Base-by-base conservation (phyloP, 1,139 yeast genomes). In the Nakaseomyces delphensis region DNA sequence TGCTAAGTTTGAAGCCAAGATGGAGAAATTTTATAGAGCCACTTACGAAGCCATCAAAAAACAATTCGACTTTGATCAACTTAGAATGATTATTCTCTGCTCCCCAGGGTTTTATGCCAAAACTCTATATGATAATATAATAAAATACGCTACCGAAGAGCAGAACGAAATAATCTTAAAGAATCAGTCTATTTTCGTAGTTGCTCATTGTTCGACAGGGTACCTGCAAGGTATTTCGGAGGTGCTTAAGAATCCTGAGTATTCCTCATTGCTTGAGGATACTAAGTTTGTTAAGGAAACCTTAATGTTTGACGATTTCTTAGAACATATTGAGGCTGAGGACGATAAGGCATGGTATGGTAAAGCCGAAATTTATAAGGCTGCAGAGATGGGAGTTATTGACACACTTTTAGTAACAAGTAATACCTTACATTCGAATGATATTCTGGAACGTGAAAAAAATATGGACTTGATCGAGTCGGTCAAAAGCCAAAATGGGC, bases 281-380 rank as follows among this genome's bases (percentile, higher is more conserved):
- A 87, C 97, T 1, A 84, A 86, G 55, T 91, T 79, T 57, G 84
- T 93, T 13, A 74, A 74, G 46, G 95, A 91, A 54, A 79, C 80
- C 4, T 59, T 69, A 11, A 68, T 79, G 0, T 71, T 91, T 56
- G 95, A 86, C 56, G 76, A 77, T 45, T 91, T 91, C 59, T 82
- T 86, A 64, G 72, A 73, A 49, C 77, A 77, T 20, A 66, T 91
- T 49, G 84, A 87, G 56, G 77, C 76, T 30, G 96, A 87, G 60
- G 89, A 84, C 48, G 79, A 74, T 39, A 76, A 78, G 49, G 95
- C 97, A 4, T 91, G 96, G 95, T 91, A 91, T 61, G 98, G 98
- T 19, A 82, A 83, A 13, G 70, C 71, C 14, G 96, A 87, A 53
- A 84, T 83, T 20, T 71, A 68, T 36, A 79, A 75, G 49, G 97